A percentile compares a stretch with the other conserved stretches of the same genome.
phyloP scores from a whole-genome alignment of 306 rosid genomes.

The Cicer chorassanicum region DNA sequence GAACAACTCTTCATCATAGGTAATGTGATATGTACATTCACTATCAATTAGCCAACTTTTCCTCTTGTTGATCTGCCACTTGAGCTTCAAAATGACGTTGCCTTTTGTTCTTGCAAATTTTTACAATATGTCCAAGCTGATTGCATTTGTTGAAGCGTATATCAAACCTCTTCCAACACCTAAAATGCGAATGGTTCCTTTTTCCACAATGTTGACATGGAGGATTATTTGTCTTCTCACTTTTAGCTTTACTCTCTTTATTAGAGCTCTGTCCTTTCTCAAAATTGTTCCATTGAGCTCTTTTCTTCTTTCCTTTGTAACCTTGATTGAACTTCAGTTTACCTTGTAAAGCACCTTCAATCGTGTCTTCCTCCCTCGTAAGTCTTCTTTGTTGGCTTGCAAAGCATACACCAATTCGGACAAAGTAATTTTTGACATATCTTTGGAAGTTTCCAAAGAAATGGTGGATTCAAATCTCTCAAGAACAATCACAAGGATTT shows the following conservation, averaged over 20 bases:
- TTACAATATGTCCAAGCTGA: slow-evolving; percentile 13
- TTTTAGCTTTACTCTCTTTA: neutral
- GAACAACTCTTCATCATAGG: neutral
- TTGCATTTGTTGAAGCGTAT: slow-evolving; percentile 2
- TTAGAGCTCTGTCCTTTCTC: neutral
- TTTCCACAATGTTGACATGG: slow-evolving; percentile 15
- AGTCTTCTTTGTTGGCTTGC: neutral
- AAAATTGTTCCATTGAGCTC: neutral
- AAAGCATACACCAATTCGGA: neutral
- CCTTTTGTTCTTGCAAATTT: slow-evolving; percentile 13
- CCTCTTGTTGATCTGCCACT: neutral
- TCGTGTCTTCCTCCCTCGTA: no score
- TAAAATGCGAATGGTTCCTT: neutral
- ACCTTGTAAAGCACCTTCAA: neutral
- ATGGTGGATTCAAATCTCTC: neutral
- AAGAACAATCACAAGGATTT: neutral
- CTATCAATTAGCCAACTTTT: neutral
- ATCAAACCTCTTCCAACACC: slow-evolving; percentile 3
- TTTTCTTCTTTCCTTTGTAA: neutral
- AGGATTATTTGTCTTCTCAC: neutral
- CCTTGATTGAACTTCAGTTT: neutral
- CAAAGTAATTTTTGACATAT: neutral
- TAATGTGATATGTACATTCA: neutral
- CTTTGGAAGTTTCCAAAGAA: no score
- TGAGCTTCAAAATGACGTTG: neutral